These are phyloP conservation scores for Pseudoneurospora amorphoporcata DNA, from an alignment of 495 filamentous ascomycete species.

Conservation along the genomic window DNA sequence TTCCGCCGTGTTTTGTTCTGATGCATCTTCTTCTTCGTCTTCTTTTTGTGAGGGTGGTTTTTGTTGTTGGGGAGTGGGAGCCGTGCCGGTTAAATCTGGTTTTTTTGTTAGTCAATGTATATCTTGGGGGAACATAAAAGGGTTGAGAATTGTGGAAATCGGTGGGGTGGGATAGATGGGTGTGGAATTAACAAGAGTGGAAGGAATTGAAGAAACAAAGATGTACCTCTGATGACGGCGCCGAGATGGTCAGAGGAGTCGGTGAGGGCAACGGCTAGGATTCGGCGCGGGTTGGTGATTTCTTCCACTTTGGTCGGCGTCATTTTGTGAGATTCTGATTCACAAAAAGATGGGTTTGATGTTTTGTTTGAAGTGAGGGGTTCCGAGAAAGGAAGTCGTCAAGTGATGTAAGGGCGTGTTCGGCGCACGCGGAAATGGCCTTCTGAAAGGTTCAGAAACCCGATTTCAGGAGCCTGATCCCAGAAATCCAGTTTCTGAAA, in stretches of 20 bases:
- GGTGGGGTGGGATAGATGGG: no score
- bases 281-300: slow-evolving; percentile 34
- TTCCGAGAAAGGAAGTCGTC: neutral
- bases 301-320: slow-evolving; percentile 8
- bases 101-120: neutral
- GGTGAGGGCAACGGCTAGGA: slow-evolving; percentile 34
- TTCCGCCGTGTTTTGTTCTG: neutral
- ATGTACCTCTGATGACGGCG: slow-evolving; percentile 33
- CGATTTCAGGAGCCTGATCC: no score
- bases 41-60: neutral
- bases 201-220: neutral
- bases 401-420: neutral
- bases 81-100: slow-evolving; percentile 26
- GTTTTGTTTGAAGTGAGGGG: neutral
- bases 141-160: no score
- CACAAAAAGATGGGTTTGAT: neutral
- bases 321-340: neutral
- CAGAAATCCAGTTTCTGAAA: no score
- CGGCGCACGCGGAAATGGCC: no score
- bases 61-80: slow-evolving; percentile 11
- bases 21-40: neutral
- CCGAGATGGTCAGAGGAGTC: slow-evolving; percentile 30
- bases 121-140: neutral
- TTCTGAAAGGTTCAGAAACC: no score
- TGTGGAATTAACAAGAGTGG: neutral